A percentile compares a stretch with the other conserved stretches of the same genome.
phyloP scores from a whole-genome alignment of 306 rosid genomes.

The Malus asiatica region DNA sequence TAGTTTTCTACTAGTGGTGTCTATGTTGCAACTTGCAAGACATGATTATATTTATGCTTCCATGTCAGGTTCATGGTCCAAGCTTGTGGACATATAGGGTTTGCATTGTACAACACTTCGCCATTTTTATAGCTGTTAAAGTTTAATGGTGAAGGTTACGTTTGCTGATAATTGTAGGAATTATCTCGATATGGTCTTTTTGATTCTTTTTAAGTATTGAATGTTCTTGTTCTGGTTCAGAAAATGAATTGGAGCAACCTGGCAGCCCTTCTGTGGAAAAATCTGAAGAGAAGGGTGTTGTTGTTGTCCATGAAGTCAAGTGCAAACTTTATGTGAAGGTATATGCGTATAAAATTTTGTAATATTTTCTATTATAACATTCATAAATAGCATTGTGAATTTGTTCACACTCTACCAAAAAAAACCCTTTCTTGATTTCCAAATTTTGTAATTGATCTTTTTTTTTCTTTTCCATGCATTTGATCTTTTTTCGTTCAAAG shows the following conservation, averaged over 20 bases:
- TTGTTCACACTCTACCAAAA: background rate
- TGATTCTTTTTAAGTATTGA: constrained; percentile 1
- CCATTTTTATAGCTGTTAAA: background rate
- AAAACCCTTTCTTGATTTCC: background rate
- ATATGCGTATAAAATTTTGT: background rate
- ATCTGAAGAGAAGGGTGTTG: constrained; percentile 79
- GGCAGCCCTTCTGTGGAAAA: constrained; percentile 94
- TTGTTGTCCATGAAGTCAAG: constrained; percentile 85
- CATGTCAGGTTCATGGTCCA: background rate
- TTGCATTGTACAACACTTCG: background rate
- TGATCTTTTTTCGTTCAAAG: background rate
- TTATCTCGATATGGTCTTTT: background rate
- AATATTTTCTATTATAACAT: background rate
- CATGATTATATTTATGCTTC: background rate
- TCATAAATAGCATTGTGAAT: background rate
- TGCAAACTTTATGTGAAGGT: constrained; percentile 98
- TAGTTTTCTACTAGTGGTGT: background rate
- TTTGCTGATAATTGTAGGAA: background rate
- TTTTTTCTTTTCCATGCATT: background rate
- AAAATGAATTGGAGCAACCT: constrained; percentile 72
- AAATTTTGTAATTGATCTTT: background rate
- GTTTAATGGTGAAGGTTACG: background rate
- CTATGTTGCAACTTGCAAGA: background rate
- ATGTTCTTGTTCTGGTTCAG: constrained; percentile 36
- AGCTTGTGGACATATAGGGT: background rate